Evolutionary conservation across 2,329 filamentous ascomycete genomes (phyloP), one percentile per base, ranked within the genome.

Genomic region (Xylariaceae sp.): DNA sequence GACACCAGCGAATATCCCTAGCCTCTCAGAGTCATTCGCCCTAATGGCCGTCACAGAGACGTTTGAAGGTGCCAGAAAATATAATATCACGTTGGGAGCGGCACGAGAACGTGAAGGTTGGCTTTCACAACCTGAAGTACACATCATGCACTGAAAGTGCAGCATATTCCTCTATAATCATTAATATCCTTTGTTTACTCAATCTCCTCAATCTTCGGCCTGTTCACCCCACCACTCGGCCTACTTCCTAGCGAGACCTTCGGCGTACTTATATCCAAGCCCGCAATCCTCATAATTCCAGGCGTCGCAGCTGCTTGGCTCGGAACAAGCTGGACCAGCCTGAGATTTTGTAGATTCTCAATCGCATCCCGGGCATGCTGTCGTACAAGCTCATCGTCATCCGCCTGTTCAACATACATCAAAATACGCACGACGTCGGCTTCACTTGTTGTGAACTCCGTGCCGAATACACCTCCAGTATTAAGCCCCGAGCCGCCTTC

Each of bases 371-470:
- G 70, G 2, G 85, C 85, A 65, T 90, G 85, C 58, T 83, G 76
- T 54, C 76, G 76, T 11, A 88, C 86, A 39, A 90, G 68, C 0
- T 78, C 84, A 62, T 90, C 87, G 19, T 74, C 77, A 65, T 90
- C 87, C 19, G 81, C 83, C 36, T 70, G 74, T 6, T 75, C 74
- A n/a, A 87, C 74, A 65, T 89, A 90, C 45, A 69, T 67, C 38
- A 90, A 63, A 10, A 85, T 78, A 42, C 78, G 73, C 58, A 76
- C 66, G n/a, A 89, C 77, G 47, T 89, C 82, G 27, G 76, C 73
- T 44, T 80, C 74, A 59, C 79, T 84, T 53, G 47, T 53, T 19
- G 45, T 47, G 39, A 57, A 50, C 74, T 68, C 14, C 75, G 71
- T 2, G 74, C 77, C 39, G 83, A 68, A 1, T 76, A 79, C 52